These are phyloP conservation scores for Kazachstania psychrophila DNA, from an alignment of 805 yeast species.

Conservation along the genomic window DNA sequence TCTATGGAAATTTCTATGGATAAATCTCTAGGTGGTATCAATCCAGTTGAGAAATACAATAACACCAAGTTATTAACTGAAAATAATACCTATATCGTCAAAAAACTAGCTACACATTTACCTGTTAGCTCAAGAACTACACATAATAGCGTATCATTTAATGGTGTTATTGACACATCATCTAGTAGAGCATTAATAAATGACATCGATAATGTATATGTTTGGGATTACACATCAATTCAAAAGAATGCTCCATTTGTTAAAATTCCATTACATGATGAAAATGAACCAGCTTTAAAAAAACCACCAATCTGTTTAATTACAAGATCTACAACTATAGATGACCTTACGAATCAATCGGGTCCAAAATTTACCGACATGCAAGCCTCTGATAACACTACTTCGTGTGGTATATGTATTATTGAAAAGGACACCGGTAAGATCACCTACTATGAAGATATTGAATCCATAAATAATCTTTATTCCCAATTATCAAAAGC, in stretches of 20 bases:
- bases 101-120: constrained; percentile 15
- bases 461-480: constrained; percentile 35
- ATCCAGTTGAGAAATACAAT: constrained; percentile 1
- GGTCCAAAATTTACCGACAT: neutral
- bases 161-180: constrained; percentile 30
- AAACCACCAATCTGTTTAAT: constrained; percentile 20
- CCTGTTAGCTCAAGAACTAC: constrained; percentile 7
- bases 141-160: constrained; percentile 8
- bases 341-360: constrained; percentile 8
- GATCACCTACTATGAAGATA: constrained; percentile 63
- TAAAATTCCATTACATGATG: constrained; percentile 24
- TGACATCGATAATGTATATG: constrained; percentile 43
- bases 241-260: constrained; percentile 42
- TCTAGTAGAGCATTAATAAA: constrained; percentile 42
- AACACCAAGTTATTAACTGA: constrained; percentile 20
- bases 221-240: constrained; percentile 60
- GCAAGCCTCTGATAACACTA: neutral
- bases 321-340: constrained; percentile 26
- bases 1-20: neutral
- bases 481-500: constrained; percentile 21
- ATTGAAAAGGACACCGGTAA: constrained; percentile 51
- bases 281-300: constrained; percentile 11
- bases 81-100: constrained; percentile 25
- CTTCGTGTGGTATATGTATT: constrained; percentile 58
- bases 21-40: constrained; percentile 5